Base-by-base conservation (phyloP, 257 asterid genomes). In the Anisodus acutangulus region DNA sequence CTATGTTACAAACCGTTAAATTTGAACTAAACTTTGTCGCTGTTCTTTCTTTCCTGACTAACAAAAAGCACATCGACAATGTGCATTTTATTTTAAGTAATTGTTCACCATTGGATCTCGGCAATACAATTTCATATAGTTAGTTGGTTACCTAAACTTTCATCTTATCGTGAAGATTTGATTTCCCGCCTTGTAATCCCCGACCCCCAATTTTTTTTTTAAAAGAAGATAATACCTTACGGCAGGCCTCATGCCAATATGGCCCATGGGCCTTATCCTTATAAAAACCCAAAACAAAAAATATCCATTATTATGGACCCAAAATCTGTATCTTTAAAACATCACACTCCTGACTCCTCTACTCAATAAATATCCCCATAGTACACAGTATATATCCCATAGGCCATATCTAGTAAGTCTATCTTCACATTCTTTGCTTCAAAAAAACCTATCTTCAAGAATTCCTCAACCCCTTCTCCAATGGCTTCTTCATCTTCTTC, bases 401-500 rank as follows among this genome's bases (percentile, higher is more conserved):
- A 31, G 35, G 35, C 35, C 80, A 19, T 51, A 74, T 74, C 60
- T 22, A 51, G 6, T 22, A 22, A 7, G 15, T 22, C 5, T 15
- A 70, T 68, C 78, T 39, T 68, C 78, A 37, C 31, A 39, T 2
- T 11, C 10, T 9, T 66, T 31, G 11, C 12, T 9, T 22, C 35
- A 31, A 31, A 19, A 3, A 85, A 82, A 83, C 85, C 76, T 82
- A 82, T 82, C 85, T 59, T 39, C 49, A 54, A 58, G 3, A 58
- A 2, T 17, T 17, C 26, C 9, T 58, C 9, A 1, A 31, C 35
- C 1, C 35, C 35, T 31, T 31, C 68, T 45, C 47, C 57, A 22
- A 93, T 94, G 98, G 95, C 97, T 53, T 90, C 97, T 68, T 91
- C 95, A 10, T 79, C 92, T 4, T 55, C 89, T 53, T 83, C 91